These are phyloP conservation scores for Digitaria exilis DNA, from an alignment of 202 grass and related monocot species.

Conservation along the genomic window DNA sequence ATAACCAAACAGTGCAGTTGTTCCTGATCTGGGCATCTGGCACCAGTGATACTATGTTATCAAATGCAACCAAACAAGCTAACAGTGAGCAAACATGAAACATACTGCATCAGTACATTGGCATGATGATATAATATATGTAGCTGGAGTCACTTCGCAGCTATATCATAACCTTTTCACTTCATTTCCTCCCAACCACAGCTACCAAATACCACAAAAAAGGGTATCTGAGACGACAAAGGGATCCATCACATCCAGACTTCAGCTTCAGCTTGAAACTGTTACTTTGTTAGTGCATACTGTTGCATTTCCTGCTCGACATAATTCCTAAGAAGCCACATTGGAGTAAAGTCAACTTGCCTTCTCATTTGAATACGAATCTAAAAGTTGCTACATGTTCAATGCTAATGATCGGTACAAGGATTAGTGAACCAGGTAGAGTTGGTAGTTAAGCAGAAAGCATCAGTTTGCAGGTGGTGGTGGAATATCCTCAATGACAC, in stretches of 20 bases:
- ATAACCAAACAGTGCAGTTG: neutral
- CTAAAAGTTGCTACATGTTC: slow-evolving; percentile 29
- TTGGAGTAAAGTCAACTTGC: neutral
- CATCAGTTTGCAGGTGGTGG: slow-evolving; percentile 35
- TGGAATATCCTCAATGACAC: slow-evolving; percentile 73
- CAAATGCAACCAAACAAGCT: neutral
- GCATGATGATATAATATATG: slow-evolving; percentile 4
- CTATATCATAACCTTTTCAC: neutral
- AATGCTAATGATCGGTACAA: slow-evolving; percentile 8
- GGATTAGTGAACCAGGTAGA: slow-evolving; percentile 20
- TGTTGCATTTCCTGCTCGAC: neutral
- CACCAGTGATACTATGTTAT: neutral
- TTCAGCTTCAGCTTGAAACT: slow-evolving; percentile 23
- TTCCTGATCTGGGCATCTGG: neutral
- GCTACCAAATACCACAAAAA: neutral
- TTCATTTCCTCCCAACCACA: neutral
- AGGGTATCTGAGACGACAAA: neutral
- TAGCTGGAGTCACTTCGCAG: neutral
- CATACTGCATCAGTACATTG: neutral
- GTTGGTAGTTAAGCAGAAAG: neutral
- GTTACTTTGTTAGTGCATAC: neutral
- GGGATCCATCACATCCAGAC: neutral
- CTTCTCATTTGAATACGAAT: neutral
- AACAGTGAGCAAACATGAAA: neutral
- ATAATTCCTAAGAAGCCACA: neutral